These are phyloP conservation scores for Trichosporon asahii DNA, from an alignment of 1,284 basidiomycete species.

Conservation along the genomic window DNA sequence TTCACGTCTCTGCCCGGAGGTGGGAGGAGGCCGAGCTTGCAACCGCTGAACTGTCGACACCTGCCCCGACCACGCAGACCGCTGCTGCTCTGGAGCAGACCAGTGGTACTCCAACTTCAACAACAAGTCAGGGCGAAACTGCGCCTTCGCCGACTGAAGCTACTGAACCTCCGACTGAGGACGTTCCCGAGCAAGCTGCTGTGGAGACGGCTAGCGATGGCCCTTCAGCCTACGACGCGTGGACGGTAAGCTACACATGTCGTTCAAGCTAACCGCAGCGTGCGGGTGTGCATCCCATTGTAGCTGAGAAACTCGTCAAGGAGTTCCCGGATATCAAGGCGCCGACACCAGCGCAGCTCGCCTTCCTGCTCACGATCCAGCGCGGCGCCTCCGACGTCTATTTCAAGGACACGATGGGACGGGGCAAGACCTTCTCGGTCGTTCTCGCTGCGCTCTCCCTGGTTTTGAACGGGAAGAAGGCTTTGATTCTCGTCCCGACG, in stretches of 20 bases:
- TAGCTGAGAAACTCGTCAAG: conserved; percentile 11
- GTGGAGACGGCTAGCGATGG: background rate
- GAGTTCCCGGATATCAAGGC: conserved; percentile 27
- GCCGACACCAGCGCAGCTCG: conserved; percentile 37
- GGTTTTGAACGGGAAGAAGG: conserved; percentile 5
- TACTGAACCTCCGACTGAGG: background rate
- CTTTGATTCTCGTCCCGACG: conserved; percentile 34
- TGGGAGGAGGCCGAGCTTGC: background rate
- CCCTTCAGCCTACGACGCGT: conserved; percentile 5
- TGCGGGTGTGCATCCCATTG: conserved; percentile 10
- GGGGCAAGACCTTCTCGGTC: conserved; percentile 34
- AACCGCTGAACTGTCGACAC: background rate
- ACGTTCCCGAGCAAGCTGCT: background rate
- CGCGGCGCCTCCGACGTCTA: conserved; percentile 33
- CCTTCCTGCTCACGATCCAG: conserved; percentile 30
- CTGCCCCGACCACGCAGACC: background rate
- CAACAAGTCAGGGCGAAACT: background rate
- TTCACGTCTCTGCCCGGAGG: background rate
- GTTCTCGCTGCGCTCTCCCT: conserved; percentile 30
- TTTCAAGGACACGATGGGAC: conserved; percentile 38
- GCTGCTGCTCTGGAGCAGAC: background rate
- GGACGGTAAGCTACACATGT: conserved; percentile 14
- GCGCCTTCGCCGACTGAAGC: background rate
- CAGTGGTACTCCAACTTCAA: background rate
- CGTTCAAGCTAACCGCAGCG: conserved; percentile 17